Evolutionary conservation across 768 basidiomycete genomes (phyloP).

Genomic region (Lactarius hengduanensis): DNA sequence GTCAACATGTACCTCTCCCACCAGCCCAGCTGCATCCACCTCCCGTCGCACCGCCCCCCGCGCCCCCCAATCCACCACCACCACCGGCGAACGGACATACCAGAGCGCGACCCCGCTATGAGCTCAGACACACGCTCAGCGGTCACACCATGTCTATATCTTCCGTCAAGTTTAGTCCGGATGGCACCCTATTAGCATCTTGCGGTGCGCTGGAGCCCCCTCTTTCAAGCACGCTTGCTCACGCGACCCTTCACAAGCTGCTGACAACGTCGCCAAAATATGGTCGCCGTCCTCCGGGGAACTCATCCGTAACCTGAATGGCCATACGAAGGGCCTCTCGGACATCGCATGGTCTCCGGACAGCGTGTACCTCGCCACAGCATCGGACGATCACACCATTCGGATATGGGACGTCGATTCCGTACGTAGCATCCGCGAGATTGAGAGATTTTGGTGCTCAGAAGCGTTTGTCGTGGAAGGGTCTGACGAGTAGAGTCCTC

Average conservation of each 20-base stretch:
- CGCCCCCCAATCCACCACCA: conserved; percentile 14
- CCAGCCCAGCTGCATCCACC: conserved; percentile 39
- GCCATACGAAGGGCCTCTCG: conserved; percentile 81
- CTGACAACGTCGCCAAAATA: conserved; percentile 75
- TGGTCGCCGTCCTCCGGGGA: conserved; percentile 82
- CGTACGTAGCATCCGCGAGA: conserved; percentile 42
- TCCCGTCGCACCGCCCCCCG: conserved; percentile 18
- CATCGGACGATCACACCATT: conserved; percentile 88
- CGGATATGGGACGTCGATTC: conserved; percentile 87
- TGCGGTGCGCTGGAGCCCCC: conserved; percentile 55
- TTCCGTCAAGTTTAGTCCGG: conserved; percentile 88
- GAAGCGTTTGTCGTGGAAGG: conserved; percentile 41
- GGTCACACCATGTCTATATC: conserved; percentile 86
- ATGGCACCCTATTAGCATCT: conserved; percentile 83
- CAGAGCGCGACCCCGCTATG: conserved; percentile 59
- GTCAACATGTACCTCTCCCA: conserved; percentile 45
- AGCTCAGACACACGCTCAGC: conserved; percentile 59
- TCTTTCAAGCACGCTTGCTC: not conserved
- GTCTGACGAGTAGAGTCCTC: conserved; percentile 65
- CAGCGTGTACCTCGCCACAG: conserved; percentile 79
- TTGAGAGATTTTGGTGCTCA: not conserved
- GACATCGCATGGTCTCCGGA: conserved; percentile 90
- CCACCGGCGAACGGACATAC: conserved; percentile 35
- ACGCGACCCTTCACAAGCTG: conserved; percentile 45
- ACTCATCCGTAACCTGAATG: conserved; percentile 68